Conservation (phyloP, 2,329 filamentous ascomycete species). For the Sclerotinia subarctica region DNA sequence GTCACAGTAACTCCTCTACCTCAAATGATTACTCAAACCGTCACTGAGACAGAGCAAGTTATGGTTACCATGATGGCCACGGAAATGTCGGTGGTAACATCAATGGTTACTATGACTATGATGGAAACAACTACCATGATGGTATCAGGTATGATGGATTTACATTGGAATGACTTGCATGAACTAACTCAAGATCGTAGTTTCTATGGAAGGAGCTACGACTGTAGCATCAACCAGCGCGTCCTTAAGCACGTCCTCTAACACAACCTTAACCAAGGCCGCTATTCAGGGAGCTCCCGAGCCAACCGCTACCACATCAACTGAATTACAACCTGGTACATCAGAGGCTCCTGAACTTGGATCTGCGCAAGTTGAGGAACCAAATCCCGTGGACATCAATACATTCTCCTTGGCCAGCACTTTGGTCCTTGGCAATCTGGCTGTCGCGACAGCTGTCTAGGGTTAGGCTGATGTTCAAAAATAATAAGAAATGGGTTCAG, state of each 20-base stretch:
- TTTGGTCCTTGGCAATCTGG: constrained; percentile 35
- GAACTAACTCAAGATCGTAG: constrained; percentile 1
- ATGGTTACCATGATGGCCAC: constrained; percentile 10
- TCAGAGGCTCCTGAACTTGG: constrained; percentile 13
- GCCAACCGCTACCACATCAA: not conserved
- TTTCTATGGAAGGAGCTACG: not conserved
- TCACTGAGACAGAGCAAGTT: constrained; percentile 23
- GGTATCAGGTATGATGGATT: constrained; percentile 13
- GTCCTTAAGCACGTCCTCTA: not conserved
- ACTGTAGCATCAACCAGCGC: not conserved
- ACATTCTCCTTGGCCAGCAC: constrained; percentile 34
- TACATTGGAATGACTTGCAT: not conserved
- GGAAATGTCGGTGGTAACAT: constrained; percentile 22
- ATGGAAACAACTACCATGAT: constrained; percentile 15
- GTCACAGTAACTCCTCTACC: constrained; percentile 42
- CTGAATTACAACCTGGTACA: not conserved
- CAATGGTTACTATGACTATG: constrained; percentile 26
- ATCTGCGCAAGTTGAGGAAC: constrained; percentile 17
- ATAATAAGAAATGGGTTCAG: constrained; percentile 18
- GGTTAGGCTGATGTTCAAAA: constrained; percentile 3
- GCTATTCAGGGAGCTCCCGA: not conserved
- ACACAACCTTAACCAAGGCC: not conserved
- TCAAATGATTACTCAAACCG: constrained; percentile 24
- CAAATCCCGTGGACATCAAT: constrained; percentile 29
- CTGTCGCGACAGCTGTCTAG: constrained; percentile 24